Evolutionary conservation across 345 rosid genomes (phyloP).

Genomic region (Hevea brasiliensis): DNA sequence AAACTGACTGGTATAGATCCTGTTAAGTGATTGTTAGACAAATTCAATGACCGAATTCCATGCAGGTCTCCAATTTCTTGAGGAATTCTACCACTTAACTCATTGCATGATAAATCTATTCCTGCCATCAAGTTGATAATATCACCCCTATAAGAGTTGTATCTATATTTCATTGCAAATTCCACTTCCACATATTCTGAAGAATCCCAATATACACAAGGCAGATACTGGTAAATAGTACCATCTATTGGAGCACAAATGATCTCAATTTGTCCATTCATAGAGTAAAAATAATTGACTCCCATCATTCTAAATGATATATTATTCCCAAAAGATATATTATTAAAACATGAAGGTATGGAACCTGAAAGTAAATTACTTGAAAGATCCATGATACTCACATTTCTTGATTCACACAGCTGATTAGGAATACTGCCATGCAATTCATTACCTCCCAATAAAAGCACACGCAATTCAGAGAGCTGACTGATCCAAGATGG

Average conservation of each 20-base stretch:
- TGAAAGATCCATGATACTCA: too few relatives aligned
- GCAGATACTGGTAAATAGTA: not conserved
- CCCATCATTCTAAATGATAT: not conserved
- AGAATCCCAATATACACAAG: not conserved
- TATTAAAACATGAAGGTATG: too few relatives aligned
- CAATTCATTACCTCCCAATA: too few relatives aligned
- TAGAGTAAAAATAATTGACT: too few relatives aligned
- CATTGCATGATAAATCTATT: conserved; percentile 3
- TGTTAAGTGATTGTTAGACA: not conserved
- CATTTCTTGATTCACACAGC: too few relatives aligned
- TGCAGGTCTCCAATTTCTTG: not conserved
- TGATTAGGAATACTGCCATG: too few relatives aligned
- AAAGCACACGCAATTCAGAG: too few relatives aligned
- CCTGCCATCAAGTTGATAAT: not conserved
- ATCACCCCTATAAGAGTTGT: not conserved
- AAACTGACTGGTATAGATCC: not conserved
- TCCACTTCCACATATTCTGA: not conserved
- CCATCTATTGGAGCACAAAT: too few relatives aligned
- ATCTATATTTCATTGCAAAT: not conserved
- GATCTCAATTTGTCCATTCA: too few relatives aligned
- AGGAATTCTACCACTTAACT: not conserved
- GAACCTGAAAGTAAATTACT: too few relatives aligned
- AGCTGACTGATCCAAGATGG: too few relatives aligned
- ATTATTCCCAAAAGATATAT: not conserved
- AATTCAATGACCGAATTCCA: not conserved